Conservation (phyloP, 2,329 filamentous ascomycete species). For the Cytospora paraplurivora region DNA sequence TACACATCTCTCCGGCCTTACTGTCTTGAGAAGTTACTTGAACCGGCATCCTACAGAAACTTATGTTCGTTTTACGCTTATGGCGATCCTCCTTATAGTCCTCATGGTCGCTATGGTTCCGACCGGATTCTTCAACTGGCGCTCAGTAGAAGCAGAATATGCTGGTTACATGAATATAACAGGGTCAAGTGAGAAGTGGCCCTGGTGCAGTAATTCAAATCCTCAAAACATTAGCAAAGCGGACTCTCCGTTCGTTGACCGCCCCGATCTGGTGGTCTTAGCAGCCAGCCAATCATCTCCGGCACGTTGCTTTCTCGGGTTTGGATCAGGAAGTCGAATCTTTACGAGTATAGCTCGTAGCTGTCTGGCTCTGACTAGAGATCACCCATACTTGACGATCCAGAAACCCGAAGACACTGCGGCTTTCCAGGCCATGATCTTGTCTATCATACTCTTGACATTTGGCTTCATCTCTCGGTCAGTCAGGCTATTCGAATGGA, state of each 20-base stretch:
- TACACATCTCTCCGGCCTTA: conserved; percentile 1
- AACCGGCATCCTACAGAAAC: neutral
- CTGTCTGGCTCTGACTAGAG: too few species aligned
- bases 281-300: neutral
- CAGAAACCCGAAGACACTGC: neutral
- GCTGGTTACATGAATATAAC: too few species aligned
- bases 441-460: neutral
- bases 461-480: neutral
- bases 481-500: neutral
- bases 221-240: too few species aligned
- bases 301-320: neutral
- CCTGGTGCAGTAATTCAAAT: too few species aligned
- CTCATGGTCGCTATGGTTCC: conserved; percentile 4
- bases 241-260: too few species aligned
- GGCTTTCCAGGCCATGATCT: neutral
- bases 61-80: neutral
- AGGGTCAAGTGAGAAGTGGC: too few species aligned
- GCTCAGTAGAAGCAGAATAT: too few species aligned
- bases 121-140: conserved; percentile 14
- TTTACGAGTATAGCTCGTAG: neutral
- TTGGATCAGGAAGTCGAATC: neutral
- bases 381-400: too few species aligned
- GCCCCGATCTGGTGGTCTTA: neutral
- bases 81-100: neutral
- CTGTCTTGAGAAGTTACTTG: neutral